Evolutionary conservation across 768 basidiomycete species (phyloP), one percentile per base, ranked within the genome.

Genomic region (Neoboletus brunneissimus): DNA sequence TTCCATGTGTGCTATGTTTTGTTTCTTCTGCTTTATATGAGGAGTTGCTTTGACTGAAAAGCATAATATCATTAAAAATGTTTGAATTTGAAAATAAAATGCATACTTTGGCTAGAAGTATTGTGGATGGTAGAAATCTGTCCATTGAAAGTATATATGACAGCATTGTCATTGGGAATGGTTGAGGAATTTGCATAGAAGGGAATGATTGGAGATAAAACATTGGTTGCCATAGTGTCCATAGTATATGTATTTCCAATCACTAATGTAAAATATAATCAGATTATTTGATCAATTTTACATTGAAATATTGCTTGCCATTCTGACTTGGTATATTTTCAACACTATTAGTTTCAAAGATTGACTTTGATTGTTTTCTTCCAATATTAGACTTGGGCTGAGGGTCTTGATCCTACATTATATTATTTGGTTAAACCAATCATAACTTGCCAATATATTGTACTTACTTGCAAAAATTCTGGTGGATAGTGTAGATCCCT

Each of bases 381-480:
- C 3, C 18, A 31, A 3, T 9, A 1, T 5, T 18, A 18, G 44
- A 7, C 9, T n/a, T 15, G 5, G 16, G 1, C 6, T 40, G 35
- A 2, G 6, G 1, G 20, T 48, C 32, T 25, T 47, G 40, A 6
- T 4, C 3, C 64, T 66, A 52, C 4, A 38, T 8, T 2, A n/a
- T 16, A 16, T 16, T 15, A 4, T 18, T 4, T 16, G 18, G 1
- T 47, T 5, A 35, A 6, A 15, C 0, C 0, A 20, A 40, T 1
- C 34, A 0, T 15, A 13, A 7, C 1, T 11, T 25, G 1, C 5
- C 0, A 42, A 13, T n/a, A 25, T 3, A 42, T 38, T 4, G 2
- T 20, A 43, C 66, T 58, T 11, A 65, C 64, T 9, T 67, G 61
- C 25, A 5, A 5, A 50, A 46, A 0, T 25, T 10, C 9, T 27